Percentiles rank a stretch among this genome's conserved stretches.
These are phyloP conservation scores for Crucihimalaya himalaica DNA, from an alignment of 345 rosid genomes.

Conservation along the genomic window DNA sequence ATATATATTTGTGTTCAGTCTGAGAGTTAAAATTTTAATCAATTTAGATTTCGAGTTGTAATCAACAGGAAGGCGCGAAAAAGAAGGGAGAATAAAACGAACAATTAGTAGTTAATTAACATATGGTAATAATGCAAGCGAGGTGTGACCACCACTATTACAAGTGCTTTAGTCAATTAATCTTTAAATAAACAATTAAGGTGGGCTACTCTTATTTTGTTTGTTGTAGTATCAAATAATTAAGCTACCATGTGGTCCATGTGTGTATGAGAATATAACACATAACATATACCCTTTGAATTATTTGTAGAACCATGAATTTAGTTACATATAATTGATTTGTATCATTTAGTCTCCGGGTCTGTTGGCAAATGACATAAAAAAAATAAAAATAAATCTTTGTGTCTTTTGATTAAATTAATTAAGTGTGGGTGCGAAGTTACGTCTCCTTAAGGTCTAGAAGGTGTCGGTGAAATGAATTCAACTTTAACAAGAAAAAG, in stretches of 20 bases:
- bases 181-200: not conserved
- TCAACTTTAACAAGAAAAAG: conserved; percentile 20
- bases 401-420: not conserved
- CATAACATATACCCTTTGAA: conserved; percentile 7
- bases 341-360: conserved; percentile 22
- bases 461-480: conserved; percentile 30
- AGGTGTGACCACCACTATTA: not conserved
- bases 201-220: not conserved
- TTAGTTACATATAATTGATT: not conserved
- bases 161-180: conserved; percentile 24
- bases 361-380: conserved; percentile 6
- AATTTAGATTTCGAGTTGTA: not conserved
- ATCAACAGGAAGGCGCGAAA: not conserved
- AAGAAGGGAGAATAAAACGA: not conserved
- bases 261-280: conserved; percentile 20
- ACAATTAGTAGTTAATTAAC: not conserved
- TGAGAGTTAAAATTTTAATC: not conserved
- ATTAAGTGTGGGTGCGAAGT: conserved; percentile 18
- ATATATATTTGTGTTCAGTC: conserved; percentile 15
- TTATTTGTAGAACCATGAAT: not conserved
- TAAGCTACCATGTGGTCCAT: conserved; percentile 36
- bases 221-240: conserved; percentile 14
- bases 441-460: conserved; percentile 1
- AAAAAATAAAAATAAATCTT: not conserved
- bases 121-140: conserved; percentile 18